Base-by-base conservation (phyloP, 148 eudicot species). In the Suaeda aralocaspica region DNA sequence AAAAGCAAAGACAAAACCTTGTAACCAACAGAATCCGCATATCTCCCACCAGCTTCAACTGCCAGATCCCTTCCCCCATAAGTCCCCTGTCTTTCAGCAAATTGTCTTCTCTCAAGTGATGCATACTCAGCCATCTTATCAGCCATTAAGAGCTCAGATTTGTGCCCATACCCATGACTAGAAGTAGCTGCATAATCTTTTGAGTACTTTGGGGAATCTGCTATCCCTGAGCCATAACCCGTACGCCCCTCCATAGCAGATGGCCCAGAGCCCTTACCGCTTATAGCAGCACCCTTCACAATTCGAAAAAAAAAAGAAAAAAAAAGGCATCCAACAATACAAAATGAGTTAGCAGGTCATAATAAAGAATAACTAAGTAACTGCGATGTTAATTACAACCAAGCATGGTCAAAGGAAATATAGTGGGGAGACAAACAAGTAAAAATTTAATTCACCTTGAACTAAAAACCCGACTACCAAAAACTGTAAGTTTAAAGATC, bases 151-250 rank as follows among this genome's bases (percentile, higher is more conserved):
- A 80, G 87, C 67, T 90, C 96, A 61, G 75, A 62, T 81, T 90
- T 88, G 59, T 84, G 96, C 70, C 84, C 83, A 84, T 90, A 92
- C 49, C 88, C 92, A 65, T 72, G 96, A 76, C 79, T 78, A 57
- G 93, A 79, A 10, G 88, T 74, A 30, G 91, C 70, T 24, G 77
- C 74, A 79, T 86, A 88, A 67, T 88, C 96, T 64, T 81, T 68
- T 25, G 83, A 36, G 49, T 81, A 83, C 77, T 87, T 92, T 2
- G 97, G 92, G 9, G 97, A 92, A 33, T 88, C 96, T 31, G 82
- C 71, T 71, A 82, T 77, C 8, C 79, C 76, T 59, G 93, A 79
- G 33, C 76, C 77, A 83, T 76, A 90, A 74, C 75, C 78, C 71
- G 74, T 64, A 50, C 89, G 93, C 64, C 87, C 87, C 82, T 92